A percentile compares a stretch with the other conserved stretches of the same genome.
phyloP scores from a whole-genome alignment of 768 basidiomycete genomes.

The Kwoniella dendrophila region DNA sequence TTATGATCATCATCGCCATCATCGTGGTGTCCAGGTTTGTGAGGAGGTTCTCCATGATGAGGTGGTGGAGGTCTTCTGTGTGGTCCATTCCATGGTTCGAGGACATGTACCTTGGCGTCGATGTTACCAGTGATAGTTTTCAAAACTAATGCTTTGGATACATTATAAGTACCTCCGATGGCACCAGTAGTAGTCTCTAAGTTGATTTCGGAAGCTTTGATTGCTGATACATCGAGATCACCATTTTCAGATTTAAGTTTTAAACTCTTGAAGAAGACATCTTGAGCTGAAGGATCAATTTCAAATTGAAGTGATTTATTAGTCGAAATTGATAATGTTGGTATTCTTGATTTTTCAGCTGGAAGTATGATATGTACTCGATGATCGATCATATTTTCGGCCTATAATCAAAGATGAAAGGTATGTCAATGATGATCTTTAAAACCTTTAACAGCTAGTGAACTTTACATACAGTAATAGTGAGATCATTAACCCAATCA shows the following conservation, averaged over 20 bases:
- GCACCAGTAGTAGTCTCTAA: slow-evolving; percentile 24
- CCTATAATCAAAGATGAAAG: not conserved
- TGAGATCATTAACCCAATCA: slow-evolving; percentile 10
- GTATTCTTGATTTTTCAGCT: not conserved
- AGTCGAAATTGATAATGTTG: slow-evolving; percentile 23
- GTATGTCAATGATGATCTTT: not conserved
- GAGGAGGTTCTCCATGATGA: slow-evolving; percentile 7
- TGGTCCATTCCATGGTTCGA: slow-evolving; percentile 22
- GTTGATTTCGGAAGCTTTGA: slow-evolving; percentile 19
- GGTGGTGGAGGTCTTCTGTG: slow-evolving; percentile 10
- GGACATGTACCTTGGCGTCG: slow-evolving; percentile 36
- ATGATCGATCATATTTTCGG: slow-evolving; percentile 11
- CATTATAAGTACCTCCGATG: slow-evolving; percentile 40
- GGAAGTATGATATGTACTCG: slow-evolving; percentile 29
- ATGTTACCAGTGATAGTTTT: slow-evolving; percentile 42
- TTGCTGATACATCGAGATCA: slow-evolving; percentile 20
- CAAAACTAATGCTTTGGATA: slow-evolving; percentile 29
- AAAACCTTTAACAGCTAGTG: not conserved
- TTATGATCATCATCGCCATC: slow-evolving; percentile 3
- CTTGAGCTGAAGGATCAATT: slow-evolving; percentile 24
- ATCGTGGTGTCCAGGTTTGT: slow-evolving; percentile 4
- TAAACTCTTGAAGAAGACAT: slow-evolving; percentile 21
- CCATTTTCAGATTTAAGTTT: slow-evolving; percentile 23
- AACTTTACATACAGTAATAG: slow-evolving; percentile 18
- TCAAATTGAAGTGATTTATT: slow-evolving; percentile 16